Evolutionary conservation across 306 rosid genomes (phyloP), one percentile per base, ranked within the genome.

Genomic region (Trifolium dubium): DNA sequence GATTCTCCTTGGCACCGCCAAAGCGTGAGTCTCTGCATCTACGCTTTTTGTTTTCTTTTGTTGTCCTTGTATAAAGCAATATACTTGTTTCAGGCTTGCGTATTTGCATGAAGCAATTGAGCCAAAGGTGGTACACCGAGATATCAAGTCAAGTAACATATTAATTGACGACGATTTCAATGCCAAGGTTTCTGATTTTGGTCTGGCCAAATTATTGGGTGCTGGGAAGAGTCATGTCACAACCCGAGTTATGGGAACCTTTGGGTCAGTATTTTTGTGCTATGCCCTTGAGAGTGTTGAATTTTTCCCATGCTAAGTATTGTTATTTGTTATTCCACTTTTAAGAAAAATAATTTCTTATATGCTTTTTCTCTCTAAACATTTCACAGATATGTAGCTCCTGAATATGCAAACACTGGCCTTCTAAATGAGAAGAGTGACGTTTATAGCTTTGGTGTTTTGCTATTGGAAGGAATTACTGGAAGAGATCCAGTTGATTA

Each of bases 201-300:
- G 98, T 76, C 85, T 92, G 78, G 98, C 96, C 67, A 92, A 92
- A 86, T 85, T 92, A 81, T 85, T 92, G 82, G 96, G 96, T 61
- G 92, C 96, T 12, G 98, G 98, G 59, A 85, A 81, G 76, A 92
- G 98, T 83, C 92, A 90, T n/a, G 94, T 90, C 73, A 90, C 96
- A 6, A 92, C 98, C 11, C 90, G 98, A 75, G 98, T 92, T 69
- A 92, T 92, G 98, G 98, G 98, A 75, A 92, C 98, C 69, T 92
- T 92, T 75, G 98, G 98, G 98, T 92, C 65, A 76, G 90, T 85
- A 73, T 28, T 73, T 58, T 13, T 30, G 12, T 40, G 56, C 70
- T 67, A 34, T 65, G 32, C 76, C 29, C 41, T 70, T 58, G 64
- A 47, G 51, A 51, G 70, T 49, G 6, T 11, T 58, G 58, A 31